phyloP scores from a whole-genome alignment of 1,139 yeast genomes.

The Taphrina populina region DNA sequence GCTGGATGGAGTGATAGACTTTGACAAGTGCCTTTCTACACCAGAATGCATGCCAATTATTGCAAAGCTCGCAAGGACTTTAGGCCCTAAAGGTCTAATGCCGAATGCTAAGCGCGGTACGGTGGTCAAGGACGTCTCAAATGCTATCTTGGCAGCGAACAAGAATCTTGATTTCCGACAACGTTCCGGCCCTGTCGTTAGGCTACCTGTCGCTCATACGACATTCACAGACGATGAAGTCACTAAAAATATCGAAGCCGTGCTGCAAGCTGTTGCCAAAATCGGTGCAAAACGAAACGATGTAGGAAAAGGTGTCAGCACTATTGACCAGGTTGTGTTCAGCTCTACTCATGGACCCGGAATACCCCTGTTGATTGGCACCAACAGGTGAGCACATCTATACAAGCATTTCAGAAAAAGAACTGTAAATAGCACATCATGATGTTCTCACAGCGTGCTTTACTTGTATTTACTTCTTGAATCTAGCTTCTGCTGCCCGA shows the following conservation, averaged over 20 bases:
- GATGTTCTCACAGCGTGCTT: neutral
- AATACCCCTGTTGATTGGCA: conserved; percentile 43
- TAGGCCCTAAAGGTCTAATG: conserved; percentile 90
- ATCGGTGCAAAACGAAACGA: conserved; percentile 48
- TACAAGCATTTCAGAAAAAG: too few species aligned
- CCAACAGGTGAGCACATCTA: too few species aligned
- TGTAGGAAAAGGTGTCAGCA: conserved; percentile 65
- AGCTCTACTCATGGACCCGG: conserved; percentile 81
- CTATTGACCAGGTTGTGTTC: conserved; percentile 67
- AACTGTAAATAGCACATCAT: too few species aligned
- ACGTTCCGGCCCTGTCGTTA: conserved; percentile 45
- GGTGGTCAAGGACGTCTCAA: conserved; percentile 62
- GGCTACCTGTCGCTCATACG: conserved; percentile 42
- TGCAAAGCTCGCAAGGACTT: conserved; percentile 64
- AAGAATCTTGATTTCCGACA: conserved; percentile 78
- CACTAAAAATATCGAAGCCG: conserved; percentile 65
- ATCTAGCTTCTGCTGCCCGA: conserved; percentile 91
- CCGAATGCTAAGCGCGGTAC: conserved; percentile 87
- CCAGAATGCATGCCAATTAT: conserved; percentile 69
- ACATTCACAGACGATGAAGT: conserved; percentile 76
- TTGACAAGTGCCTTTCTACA: conserved; percentile 81
- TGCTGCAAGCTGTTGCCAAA: conserved; percentile 56
- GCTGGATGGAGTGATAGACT: conserved; percentile 58
- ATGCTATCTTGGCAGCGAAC: conserved; percentile 43
- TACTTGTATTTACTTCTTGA: conserved; percentile 42